Conservation (phyloP, 2,329 filamentous ascomycete genomes). For the Trichoderma sp. region DNA sequence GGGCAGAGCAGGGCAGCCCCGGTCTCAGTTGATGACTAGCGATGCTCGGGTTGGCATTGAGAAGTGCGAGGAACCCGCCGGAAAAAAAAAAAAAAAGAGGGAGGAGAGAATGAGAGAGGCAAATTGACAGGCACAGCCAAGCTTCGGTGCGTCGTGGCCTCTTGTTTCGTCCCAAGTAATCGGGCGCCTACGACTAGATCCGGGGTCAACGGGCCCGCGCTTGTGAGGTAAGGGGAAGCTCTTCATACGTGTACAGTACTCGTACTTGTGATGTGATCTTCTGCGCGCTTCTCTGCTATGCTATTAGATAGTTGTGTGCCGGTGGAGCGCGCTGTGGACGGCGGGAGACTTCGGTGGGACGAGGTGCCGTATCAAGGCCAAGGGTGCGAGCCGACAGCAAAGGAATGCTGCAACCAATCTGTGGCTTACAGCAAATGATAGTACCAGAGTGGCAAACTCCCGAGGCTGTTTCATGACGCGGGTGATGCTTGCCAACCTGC, state of each 20-base stretch:
- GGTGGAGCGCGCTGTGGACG: slow-evolving; percentile 17
- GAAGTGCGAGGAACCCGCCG: not conserved
- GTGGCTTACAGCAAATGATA: slow-evolving; percentile 10
- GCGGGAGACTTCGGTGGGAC: slow-evolving; percentile 18
- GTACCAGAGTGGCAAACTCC: slow-evolving; percentile 15
- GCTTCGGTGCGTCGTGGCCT: slow-evolving; percentile 10
- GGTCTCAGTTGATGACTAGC: slow-evolving; percentile 19
- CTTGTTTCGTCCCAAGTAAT: slow-evolving; percentile 20
- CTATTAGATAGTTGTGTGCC: not conserved
- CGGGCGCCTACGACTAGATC: slow-evolving; percentile 21
- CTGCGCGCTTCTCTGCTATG: not conserved
- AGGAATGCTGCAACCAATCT: slow-evolving; percentile 15
- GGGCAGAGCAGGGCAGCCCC: slow-evolving; percentile 16
- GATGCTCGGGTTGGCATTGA: slow-evolving; percentile 16
- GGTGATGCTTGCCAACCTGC: slow-evolving; percentile 17
- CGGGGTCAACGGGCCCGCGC: slow-evolving; percentile 16
- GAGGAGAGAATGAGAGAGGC: not conserved
- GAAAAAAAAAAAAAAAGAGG: not conserved
- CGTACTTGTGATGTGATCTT: not conserved
- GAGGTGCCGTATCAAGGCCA: slow-evolving; percentile 18
- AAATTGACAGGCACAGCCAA: slow-evolving; percentile 18
- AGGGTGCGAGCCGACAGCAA: slow-evolving; percentile 10
- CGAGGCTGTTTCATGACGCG: slow-evolving; percentile 19
- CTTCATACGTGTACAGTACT: slow-evolving; percentile 8
- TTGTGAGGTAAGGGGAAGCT: slow-evolving; percentile 15